Evolutionary conservation across 2,329 filamentous ascomycete species (phyloP).

Genomic region (Trichoderma sp.): DNA sequence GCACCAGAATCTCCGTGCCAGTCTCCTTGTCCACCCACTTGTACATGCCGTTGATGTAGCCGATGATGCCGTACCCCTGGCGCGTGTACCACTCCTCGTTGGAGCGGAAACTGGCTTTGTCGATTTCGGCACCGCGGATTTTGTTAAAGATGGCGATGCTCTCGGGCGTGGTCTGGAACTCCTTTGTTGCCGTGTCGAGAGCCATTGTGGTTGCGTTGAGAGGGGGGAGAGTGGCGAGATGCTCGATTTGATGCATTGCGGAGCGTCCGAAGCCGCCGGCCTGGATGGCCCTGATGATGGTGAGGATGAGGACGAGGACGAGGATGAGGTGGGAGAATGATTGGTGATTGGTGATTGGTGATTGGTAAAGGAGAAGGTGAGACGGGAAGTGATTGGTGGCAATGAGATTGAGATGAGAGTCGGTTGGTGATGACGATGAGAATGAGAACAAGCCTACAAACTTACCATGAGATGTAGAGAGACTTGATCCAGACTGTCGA

Average conservation of each 20-base stretch:
- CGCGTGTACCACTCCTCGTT: conserved; percentile 33
- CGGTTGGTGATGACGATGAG: too few species aligned
- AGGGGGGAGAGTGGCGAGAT: conserved; percentile 30
- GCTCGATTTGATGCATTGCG: conserved; percentile 37
- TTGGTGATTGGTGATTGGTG: neutral
- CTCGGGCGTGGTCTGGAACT: conserved; percentile 30
- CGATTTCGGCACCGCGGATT: conserved; percentile 28
- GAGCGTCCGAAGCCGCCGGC: conserved; percentile 35
- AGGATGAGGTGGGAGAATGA: neutral
- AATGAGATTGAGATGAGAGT: neutral
- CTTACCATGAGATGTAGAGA: conserved; percentile 39
- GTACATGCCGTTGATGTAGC: conserved; percentile 22
- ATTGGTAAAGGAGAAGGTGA: too few species aligned
- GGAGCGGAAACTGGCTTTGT: conserved; percentile 23
- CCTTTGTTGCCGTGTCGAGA: conserved; percentile 36
- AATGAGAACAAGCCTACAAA: neutral
- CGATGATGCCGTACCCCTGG: conserved; percentile 29
- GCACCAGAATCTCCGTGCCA: conserved; percentile 16
- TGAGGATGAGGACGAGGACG: too few species aligned
- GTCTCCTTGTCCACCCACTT: conserved; percentile 21
- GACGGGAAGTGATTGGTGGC: neutral
- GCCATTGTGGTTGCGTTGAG: conserved; percentile 34
- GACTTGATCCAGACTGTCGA: conserved; percentile 39
- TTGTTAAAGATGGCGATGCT: conserved; percentile 28
- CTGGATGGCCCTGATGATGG: conserved; percentile 31